Percentiles rank a stretch among this genome's conserved stretches.
Evolutionary conservation across 257 asterid genomes (phyloP).

Genomic region (Cordia subcordata): DNA sequence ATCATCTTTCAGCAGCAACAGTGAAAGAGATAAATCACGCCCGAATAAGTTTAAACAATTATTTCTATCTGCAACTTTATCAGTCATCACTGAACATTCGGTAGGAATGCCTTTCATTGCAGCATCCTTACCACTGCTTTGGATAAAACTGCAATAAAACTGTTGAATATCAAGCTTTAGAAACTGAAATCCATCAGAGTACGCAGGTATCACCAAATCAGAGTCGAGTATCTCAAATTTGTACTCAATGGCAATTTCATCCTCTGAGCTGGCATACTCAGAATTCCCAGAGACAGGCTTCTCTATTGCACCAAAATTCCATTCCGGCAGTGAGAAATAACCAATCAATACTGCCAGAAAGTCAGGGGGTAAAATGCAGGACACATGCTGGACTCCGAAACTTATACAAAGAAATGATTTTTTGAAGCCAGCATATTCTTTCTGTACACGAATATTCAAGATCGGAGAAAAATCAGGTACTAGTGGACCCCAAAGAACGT

Average conservation of each 20-base stretch:
- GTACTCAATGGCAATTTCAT: slow-evolving; percentile 27
- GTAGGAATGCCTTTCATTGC: slow-evolving; percentile 60
- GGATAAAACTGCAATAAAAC: slow-evolving; percentile 33
- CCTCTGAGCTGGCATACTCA: slow-evolving; percentile 29
- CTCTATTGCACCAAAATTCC: slow-evolving; percentile 41
- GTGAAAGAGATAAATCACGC: slow-evolving; percentile 64
- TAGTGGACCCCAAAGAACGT: slow-evolving; percentile 78
- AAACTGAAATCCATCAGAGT: slow-evolving; percentile 38
- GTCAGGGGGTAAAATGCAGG: slow-evolving; percentile 77
- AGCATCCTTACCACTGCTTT: slow-evolving; percentile 34
- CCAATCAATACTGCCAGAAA: slow-evolving; percentile 69
- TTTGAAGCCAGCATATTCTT: slow-evolving; percentile 29
- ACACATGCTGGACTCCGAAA: slow-evolving; percentile 63
- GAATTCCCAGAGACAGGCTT: slow-evolving; percentile 29
- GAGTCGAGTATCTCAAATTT: slow-evolving; percentile 62
- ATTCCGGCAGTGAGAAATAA: slow-evolving; percentile 68
- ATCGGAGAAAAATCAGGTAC: slow-evolving; percentile 52
- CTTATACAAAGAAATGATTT: slow-evolving; percentile 40
- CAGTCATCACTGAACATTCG: slow-evolving; percentile 53
- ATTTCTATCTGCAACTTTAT: slow-evolving; percentile 52
- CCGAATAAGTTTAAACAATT: slow-evolving; percentile 69
- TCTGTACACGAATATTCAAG: slow-evolving; percentile 56
- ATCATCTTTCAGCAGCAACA: slow-evolving; percentile 39
- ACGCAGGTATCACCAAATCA: slow-evolving; percentile 55
- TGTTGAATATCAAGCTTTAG: slow-evolving; percentile 58